phyloP scores from a whole-genome alignment of 495 filamentous ascomycete species.

The Penicillium canescens region DNA sequence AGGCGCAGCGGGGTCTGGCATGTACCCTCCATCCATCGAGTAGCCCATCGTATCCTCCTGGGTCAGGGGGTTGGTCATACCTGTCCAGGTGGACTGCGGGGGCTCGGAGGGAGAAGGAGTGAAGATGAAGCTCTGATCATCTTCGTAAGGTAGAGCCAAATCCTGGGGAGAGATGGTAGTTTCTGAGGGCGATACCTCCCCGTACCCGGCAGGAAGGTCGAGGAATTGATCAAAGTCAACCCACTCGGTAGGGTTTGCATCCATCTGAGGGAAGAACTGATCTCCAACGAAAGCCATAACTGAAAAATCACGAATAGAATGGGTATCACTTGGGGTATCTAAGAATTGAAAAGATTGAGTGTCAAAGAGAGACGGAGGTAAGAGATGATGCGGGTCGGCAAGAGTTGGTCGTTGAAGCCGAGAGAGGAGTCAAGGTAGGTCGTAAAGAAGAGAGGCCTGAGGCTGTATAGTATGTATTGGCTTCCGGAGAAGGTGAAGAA shows the following conservation, averaged over 20 bases:
- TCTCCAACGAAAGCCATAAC: constrained; percentile 27
- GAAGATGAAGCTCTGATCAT: constrained; percentile 19
- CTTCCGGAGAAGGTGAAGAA: constrained; percentile 10
- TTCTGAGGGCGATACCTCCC: constrained; percentile 33
- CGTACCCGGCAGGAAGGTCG: constrained; percentile 34
- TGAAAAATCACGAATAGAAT: background rate
- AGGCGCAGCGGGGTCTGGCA: constrained; percentile 21
- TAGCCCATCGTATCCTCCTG: constrained; percentile 22
- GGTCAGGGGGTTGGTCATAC: constrained; percentile 24
- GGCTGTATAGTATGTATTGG: background rate
- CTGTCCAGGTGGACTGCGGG: constrained; percentile 28
- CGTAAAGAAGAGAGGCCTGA: background rate
- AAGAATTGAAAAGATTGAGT: background rate
- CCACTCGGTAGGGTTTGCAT: constrained; percentile 29
- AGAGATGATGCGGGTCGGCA: too few species aligned
- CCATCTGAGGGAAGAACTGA: constrained; percentile 21
- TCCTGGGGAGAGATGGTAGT: constrained; percentile 38
- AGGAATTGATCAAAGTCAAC: constrained; percentile 42
- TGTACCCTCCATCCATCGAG: constrained; percentile 23
- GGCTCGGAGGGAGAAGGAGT: constrained; percentile 17
- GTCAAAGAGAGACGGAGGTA: constrained; percentile 2
- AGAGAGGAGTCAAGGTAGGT: background rate
- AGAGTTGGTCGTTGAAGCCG: too few species aligned
- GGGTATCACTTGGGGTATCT: constrained; percentile 12
- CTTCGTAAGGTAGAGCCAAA: constrained; percentile 28